Conservation (phyloP, 805 yeast species). For the Pichia phayaonensis region DNA sequence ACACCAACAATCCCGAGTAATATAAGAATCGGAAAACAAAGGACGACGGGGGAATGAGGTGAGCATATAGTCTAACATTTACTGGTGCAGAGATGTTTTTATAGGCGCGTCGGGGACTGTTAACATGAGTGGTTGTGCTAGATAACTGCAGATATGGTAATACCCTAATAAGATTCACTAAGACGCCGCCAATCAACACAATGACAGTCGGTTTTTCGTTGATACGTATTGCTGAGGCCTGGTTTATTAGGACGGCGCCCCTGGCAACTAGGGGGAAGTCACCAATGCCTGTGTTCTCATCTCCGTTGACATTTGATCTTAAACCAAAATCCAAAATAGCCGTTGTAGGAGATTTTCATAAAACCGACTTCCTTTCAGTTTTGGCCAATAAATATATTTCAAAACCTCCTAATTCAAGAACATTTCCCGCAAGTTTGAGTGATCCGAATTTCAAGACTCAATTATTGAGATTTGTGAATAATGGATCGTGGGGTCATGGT, state of each 20-base stretch:
- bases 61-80: not conserved
- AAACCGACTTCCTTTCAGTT: conserved; percentile 45
- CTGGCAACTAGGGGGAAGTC: not conserved
- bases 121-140: not conserved
- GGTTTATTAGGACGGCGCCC: conserved; percentile 7
- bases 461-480: conserved; percentile 31
- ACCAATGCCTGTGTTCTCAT: conserved; percentile 26
- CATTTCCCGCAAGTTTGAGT: conserved; percentile 45
- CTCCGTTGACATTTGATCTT: conserved; percentile 36
- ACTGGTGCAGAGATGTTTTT: not conserved
- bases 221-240: conserved; percentile 8
- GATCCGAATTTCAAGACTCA: conserved; percentile 37
- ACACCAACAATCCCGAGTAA: not conserved
- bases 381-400: conserved; percentile 49
- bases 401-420: conserved; percentile 44
- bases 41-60: not conserved
- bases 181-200: no score
- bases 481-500: conserved; percentile 29
- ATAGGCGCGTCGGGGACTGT: not conserved
- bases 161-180: no score
- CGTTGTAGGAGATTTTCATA: conserved; percentile 42
- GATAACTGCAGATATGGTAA: not conserved
- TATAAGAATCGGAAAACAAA: not conserved
- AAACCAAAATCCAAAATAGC: conserved; percentile 41
- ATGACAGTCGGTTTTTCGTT: not conserved